Percentiles rank a stretch among this genome's conserved stretches.
Conservation (phyloP, 768 basidiomycete species). For the Dioszegia hungarica region DNA sequence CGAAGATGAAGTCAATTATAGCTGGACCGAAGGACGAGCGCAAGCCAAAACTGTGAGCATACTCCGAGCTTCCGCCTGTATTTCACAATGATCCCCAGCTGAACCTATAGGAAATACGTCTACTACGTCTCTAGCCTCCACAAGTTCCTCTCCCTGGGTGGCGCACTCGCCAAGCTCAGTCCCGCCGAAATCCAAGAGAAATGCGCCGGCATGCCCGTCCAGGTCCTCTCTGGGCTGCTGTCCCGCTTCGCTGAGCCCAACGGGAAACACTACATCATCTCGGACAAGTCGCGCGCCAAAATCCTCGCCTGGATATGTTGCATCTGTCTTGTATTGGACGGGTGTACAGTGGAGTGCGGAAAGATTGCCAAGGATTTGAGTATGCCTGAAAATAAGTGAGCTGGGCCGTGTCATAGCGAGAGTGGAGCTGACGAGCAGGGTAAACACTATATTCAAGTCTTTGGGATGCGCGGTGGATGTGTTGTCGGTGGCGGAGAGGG, state of each 20-base stretch:
- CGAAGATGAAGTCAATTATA: slow-evolving; percentile 42
- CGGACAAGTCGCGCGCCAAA: slow-evolving; percentile 65
- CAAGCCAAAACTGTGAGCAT: slow-evolving; percentile 58
- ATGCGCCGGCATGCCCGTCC: slow-evolving; percentile 58
- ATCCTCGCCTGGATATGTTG: slow-evolving; percentile 75
- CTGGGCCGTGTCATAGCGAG: slow-evolving; percentile 9
- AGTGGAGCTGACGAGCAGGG: slow-evolving; percentile 48
- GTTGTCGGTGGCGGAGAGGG: slow-evolving; percentile 61
- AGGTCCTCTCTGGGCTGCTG: slow-evolving; percentile 68
- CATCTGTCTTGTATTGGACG: slow-evolving; percentile 71
- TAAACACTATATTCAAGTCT: slow-evolving; percentile 68
- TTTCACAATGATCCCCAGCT: neutral
- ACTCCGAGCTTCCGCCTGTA: neutral
- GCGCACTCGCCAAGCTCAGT: slow-evolving; percentile 11
- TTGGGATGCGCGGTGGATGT: slow-evolving; percentile 71
- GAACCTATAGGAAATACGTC: slow-evolving; percentile 61
- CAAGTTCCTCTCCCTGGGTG: slow-evolving; percentile 38
- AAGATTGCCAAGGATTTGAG: slow-evolving; percentile 69
- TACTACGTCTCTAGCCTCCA: slow-evolving; percentile 80
- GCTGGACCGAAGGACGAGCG: slow-evolving; percentile 17
- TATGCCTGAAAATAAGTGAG: slow-evolving; percentile 63
- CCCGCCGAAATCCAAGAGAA: slow-evolving; percentile 20
- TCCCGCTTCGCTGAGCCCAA: slow-evolving; percentile 73
- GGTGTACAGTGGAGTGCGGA: slow-evolving; percentile 66
- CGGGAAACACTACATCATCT: slow-evolving; percentile 62